These are phyloP conservation scores for Salix caprea DNA, from an alignment of 345 rosid species.

Conservation along the genomic window DNA sequence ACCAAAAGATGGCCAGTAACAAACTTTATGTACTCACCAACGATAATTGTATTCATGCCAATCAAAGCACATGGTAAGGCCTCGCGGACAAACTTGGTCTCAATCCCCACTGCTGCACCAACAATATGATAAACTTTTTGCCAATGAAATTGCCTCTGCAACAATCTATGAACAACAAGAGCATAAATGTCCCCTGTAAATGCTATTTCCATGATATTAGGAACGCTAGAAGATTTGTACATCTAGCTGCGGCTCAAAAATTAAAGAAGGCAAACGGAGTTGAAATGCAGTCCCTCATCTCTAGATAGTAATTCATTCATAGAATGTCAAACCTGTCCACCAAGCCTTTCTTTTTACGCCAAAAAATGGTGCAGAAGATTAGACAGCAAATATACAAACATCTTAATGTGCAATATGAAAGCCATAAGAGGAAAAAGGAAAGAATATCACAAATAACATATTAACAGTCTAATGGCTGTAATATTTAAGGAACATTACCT, in stretches of 20 bases:
- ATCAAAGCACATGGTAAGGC: too few relatives aligned
- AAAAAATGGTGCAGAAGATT: constrained; percentile 47
- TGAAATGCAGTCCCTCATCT: constrained; percentile 92
- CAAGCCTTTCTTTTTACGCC: constrained; percentile 94
- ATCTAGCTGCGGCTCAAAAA: neutral
- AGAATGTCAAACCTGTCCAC: constrained; percentile 93
- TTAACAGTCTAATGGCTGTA: neutral
- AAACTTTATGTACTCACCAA: too few relatives aligned
- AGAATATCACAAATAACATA: neutral
- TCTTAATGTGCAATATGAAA: constrained; percentile 5
- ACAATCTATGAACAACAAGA: too few relatives aligned
- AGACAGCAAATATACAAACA: neutral
- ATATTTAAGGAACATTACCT: constrained; percentile 43
- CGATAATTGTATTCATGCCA: too few relatives aligned
- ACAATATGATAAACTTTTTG: too few relatives aligned
- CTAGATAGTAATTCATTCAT: constrained; percentile 86
- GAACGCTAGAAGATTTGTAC: neutral
- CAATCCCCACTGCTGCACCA: too few relatives aligned
- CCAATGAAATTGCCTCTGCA: too few relatives aligned
- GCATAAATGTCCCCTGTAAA: neutral
- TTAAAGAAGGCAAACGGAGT: constrained; percentile 76
- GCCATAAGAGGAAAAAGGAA: neutral
- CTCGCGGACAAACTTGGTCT: too few relatives aligned
- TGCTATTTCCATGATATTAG: neutral
- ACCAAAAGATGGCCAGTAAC: too few relatives aligned